phyloP scores from a whole-genome alignment of 768 basidiomycete species.

The Tulasnella sp. region DNA sequence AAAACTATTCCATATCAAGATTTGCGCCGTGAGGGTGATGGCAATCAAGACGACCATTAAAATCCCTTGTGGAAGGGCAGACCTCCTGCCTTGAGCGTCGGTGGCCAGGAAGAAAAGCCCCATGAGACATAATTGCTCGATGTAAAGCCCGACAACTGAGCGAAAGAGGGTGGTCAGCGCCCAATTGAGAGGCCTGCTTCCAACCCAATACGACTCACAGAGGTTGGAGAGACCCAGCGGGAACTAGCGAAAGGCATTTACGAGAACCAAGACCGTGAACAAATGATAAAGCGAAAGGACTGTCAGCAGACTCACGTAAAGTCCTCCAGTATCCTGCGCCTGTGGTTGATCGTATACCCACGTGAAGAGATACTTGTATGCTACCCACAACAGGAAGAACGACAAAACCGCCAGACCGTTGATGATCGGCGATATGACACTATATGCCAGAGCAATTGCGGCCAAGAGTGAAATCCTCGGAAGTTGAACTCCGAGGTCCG shows the following conservation, averaged over 20 bases:
- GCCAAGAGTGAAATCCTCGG: constrained; percentile 44
- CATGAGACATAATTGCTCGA: constrained; percentile 54
- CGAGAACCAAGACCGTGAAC: constrained; percentile 22
- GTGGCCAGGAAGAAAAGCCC: constrained; percentile 55
- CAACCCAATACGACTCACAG: constrained; percentile 9
- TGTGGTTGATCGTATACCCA: constrained; percentile 46
- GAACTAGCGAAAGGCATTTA: constrained; percentile 24
- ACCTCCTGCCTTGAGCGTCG: constrained; percentile 27
- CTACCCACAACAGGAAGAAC: constrained; percentile 48
- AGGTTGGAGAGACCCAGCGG: constrained; percentile 39
- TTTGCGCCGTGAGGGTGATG: constrained; percentile 40
- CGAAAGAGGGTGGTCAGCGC: constrained; percentile 25
- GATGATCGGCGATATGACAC: constrained; percentile 54
- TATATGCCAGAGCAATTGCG: constrained; percentile 41
- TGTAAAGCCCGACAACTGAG: constrained; percentile 59
- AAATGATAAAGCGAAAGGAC: neutral
- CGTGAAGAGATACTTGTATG: constrained; percentile 48
- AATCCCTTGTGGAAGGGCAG: constrained; percentile 34
- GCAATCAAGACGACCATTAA: constrained; percentile 51
- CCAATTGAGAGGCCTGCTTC: constrained; percentile 6
- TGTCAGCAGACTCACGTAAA: constrained; percentile 18
- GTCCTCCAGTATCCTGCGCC: constrained; percentile 36
- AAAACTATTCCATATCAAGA: constrained; percentile 32
- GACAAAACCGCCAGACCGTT: constrained; percentile 53
- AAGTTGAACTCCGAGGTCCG: constrained; percentile 40